Evolutionary conservation across 2,329 filamentous ascomycete species (phyloP), one percentile per base, ranked within the genome.

Genomic region (Hirsutella rhossiliensis): DNA sequence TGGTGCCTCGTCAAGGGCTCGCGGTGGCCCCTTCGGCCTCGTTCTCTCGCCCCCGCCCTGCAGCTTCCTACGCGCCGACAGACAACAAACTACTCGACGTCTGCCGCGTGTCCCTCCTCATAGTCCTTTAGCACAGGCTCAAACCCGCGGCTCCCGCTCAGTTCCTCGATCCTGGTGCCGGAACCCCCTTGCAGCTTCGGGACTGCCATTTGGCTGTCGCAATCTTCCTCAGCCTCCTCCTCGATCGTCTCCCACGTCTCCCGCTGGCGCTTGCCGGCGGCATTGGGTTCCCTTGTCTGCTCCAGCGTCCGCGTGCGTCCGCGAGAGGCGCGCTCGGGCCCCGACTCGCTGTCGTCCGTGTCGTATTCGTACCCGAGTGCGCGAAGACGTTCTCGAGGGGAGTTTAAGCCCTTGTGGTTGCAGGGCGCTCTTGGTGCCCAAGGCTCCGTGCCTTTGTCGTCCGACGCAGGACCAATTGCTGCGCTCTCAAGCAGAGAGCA

Each of bases 301-400:
- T 40, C 7, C 4, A 27, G 17, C 11, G 28, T 13, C n/a, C 6
- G 28, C 28, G 23, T 27, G 23, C 42, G 27, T 27, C 42, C 37
- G n/a, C 42, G 42, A 18, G 7, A 13, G 27, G 5, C 15, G 13
- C 17, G 28, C 36, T 43, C 36, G 17, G 28, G 23, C 18, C 31
- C 37, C 11, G 36, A 30, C 1, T 31, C 42, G 27, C 44, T 45
- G 11, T 51, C 49, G 15, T 54, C 52, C 2, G 52, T 52, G 13
- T 54, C 52, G 42, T 54, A 54, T 17, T 54, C 52, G 42, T 53
- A 54, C 11, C 52, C 52, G n/a, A 54, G 44, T 2, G 52, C 50
- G 18, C 47, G 41, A 17, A 54, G 43, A 11, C 52, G 49, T 31
- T 54, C 52, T 28, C 52, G 51, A n/a, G 40, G 49, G 13, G 45